These are phyloP conservation scores for Lasiodiplodia sp. DNA, from an alignment of 2,329 filamentous ascomycete genomes.

Conservation along the genomic window DNA sequence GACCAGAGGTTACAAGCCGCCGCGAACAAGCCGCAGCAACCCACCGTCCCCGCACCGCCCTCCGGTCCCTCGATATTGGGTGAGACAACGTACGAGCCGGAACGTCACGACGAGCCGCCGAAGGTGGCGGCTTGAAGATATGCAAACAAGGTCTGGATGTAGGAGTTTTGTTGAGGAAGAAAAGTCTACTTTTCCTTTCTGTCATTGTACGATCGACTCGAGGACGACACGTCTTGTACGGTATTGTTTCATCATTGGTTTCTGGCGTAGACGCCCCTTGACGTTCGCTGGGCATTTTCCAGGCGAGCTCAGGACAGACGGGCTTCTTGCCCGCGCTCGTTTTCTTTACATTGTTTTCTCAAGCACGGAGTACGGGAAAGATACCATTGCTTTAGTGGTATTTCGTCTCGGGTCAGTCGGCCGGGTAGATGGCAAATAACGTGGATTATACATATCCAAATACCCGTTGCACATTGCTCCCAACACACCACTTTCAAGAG, in stretches of 20 bases:
- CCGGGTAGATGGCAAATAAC: slow-evolving; percentile 12
- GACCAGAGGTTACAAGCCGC: slow-evolving; percentile 93
- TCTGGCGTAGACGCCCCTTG: slow-evolving; percentile 9
- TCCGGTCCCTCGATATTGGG: slow-evolving; percentile 47
- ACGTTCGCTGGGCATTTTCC: background rate
- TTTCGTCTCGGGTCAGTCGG: slow-evolving; percentile 11
- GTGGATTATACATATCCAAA: background rate
- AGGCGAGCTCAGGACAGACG: background rate
- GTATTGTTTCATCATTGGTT: background rate
- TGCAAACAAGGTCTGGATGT: background rate
- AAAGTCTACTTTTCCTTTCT: slow-evolving; percentile 4
- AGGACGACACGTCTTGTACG: slow-evolving; percentile 1
- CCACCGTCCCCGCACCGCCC: slow-evolving; percentile 51
- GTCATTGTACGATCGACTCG: slow-evolving; percentile 19
- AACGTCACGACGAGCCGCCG: slow-evolving; percentile 40
- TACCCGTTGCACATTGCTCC: background rate
- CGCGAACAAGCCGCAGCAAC: slow-evolving; percentile 55
- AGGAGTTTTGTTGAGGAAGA: background rate
- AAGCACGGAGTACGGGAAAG: slow-evolving; percentile 27
- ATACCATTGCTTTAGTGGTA: slow-evolving; percentile 28
- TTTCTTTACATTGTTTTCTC: background rate
- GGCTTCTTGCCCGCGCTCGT: background rate
- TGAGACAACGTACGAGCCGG: slow-evolving; percentile 53
- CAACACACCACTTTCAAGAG: background rate
- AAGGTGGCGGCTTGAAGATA: background rate